These are phyloP conservation scores for Daedaleopsis sinensis DNA, from an alignment of 768 basidiomycete species.

Conservation along the genomic window DNA sequence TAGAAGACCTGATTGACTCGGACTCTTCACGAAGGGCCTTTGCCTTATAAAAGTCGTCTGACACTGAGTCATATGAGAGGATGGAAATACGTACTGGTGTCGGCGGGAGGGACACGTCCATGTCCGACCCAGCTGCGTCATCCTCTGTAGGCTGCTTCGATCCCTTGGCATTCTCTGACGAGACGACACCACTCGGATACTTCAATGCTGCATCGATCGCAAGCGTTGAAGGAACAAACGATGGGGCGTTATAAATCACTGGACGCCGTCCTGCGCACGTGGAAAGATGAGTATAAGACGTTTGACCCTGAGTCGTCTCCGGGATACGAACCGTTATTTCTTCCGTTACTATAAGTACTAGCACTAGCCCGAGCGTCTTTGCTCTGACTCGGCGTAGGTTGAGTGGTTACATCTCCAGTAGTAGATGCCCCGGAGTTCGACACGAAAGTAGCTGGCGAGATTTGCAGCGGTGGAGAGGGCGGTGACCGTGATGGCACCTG, in stretches of 20 bases:
- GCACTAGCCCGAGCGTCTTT: background rate
- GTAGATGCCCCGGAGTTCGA: background rate
- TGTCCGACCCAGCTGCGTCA: constrained; percentile 7
- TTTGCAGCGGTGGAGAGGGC: too few relatives aligned
- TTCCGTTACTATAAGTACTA: background rate
- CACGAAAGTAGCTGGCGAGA: too few relatives aligned
- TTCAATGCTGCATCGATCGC: constrained; percentile 14
- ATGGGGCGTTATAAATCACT: constrained; percentile 8
- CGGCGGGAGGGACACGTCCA: constrained; percentile 12
- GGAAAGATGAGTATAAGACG: background rate
- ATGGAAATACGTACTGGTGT: background rate
- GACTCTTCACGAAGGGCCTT: background rate
- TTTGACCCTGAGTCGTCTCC: background rate
- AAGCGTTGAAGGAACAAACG: constrained; percentile 18
- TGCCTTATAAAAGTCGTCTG: background rate
- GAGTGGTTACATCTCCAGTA: background rate
- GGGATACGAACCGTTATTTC: background rate
- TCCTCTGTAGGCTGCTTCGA: background rate
- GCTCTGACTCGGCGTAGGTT: background rate
- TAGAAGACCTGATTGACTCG: background rate
- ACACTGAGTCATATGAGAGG: too few relatives aligned
- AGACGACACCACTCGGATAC: constrained; percentile 2
- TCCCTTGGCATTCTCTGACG: background rate
- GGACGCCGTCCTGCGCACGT: constrained; percentile 2
- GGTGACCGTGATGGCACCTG: background rate